Percentiles rank a stretch among this genome's conserved stretches.
Evolutionary conservation across 2,329 filamentous ascomycete genomes (phyloP).

Genomic region (Lachnellula suecica): DNA sequence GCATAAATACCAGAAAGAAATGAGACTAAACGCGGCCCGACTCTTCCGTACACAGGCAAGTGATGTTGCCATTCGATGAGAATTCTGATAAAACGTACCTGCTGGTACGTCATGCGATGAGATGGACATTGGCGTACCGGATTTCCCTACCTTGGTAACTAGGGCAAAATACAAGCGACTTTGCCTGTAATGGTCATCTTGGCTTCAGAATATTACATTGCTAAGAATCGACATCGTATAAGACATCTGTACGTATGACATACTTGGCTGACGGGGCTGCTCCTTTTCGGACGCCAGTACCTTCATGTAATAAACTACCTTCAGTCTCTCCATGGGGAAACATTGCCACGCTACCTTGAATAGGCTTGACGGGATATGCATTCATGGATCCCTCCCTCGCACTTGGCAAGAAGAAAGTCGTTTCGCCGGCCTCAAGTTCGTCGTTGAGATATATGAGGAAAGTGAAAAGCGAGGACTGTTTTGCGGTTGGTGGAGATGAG

Average conservation of each 20-base stretch:
- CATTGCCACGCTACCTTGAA: constrained; percentile 67
- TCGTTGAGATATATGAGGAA: constrained; percentile 71
- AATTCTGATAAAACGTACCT: background rate
- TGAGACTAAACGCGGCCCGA: constrained; percentile 13
- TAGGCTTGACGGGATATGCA: constrained; percentile 66
- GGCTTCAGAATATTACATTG: constrained; percentile 1
- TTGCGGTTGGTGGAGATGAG: constrained; percentile 54
- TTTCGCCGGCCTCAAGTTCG: constrained; percentile 70
- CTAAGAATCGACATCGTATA: constrained; percentile 57
- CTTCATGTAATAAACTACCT: constrained; percentile 66
- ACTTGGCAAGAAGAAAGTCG: constrained; percentile 68
- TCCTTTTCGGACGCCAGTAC: constrained; percentile 66
- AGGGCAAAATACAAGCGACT: background rate
- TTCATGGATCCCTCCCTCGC: constrained; percentile 64
- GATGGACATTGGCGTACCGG: background rate
- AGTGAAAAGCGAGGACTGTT: constrained; percentile 67
- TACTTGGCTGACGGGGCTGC: constrained; percentile 58
- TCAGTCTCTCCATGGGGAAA: constrained; percentile 70
- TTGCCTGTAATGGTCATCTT: background rate
- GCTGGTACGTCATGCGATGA: background rate
- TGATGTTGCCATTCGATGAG: background rate
- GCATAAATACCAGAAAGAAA: constrained; percentile 13
- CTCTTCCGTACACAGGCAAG: constrained; percentile 3
- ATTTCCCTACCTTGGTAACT: background rate
- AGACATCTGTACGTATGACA: constrained; percentile 69